Conservation (phyloP, 768 basidiomycete species). For the Tylopilus subfusipes region DNA sequence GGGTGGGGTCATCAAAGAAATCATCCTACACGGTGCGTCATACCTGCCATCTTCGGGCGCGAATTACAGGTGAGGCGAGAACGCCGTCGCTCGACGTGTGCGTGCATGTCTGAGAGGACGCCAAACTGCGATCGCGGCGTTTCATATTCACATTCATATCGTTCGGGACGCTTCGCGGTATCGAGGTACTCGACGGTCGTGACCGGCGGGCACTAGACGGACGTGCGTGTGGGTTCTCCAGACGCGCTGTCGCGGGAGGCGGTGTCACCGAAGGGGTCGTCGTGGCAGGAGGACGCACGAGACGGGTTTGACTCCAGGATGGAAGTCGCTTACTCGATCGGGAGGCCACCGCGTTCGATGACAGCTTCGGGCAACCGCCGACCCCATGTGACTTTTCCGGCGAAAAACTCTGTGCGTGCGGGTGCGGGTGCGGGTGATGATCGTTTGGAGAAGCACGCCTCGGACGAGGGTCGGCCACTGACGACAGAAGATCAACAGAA, state of each 20-base stretch:
- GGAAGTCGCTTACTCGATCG: constrained; percentile 16
- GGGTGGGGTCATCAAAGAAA: background rate
- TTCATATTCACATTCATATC: background rate
- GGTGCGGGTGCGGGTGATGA: constrained; percentile 12
- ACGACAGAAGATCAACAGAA: constrained; percentile 20
- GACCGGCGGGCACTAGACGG: background rate
- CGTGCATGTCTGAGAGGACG: constrained; percentile 3
- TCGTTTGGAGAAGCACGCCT: constrained; percentile 22
- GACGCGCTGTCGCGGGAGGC: background rate
- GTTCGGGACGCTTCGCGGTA: background rate
- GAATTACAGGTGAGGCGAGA: background rate
- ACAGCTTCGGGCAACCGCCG: constrained; percentile 6
- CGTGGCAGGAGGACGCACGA: background rate
- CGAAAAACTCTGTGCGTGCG: constrained; percentile 13
- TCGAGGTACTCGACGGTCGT: constrained; percentile 2
- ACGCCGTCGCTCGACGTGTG: background rate
- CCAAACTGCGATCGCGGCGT: constrained; percentile 3
- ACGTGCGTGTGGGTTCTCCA: background rate
- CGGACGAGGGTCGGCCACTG: background rate
- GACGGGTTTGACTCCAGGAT: constrained; percentile 13
- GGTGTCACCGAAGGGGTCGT: background rate
- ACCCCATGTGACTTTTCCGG: background rate
- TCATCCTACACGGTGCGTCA: background rate
- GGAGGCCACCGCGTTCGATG: constrained; percentile 5
- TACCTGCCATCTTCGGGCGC: constrained; percentile 4